A percentile compares a stretch with the other conserved stretches of the same genome.
Evolutionary conservation across 495 filamentous ascomycete species (phyloP).

Genomic region (Geoglossum glabrum): DNA sequence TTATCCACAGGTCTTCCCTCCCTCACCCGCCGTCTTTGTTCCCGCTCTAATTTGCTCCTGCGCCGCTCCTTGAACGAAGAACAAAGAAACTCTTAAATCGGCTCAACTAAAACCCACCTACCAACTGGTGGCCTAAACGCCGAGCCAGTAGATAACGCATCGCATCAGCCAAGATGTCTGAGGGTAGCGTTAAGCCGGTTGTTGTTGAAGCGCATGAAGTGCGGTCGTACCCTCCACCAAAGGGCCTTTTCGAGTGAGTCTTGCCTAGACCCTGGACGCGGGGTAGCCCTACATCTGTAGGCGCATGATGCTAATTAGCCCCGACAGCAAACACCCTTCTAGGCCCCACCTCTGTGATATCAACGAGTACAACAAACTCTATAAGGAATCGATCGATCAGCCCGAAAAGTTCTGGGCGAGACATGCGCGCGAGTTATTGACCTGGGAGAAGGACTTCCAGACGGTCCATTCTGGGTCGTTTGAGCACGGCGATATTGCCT

Average conservation of each 20-base stretch:
- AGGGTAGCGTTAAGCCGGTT: not conserved
- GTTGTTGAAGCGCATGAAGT: not conserved
- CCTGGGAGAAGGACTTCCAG: slow-evolving; percentile 81
- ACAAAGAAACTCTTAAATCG: too few relatives aligned
- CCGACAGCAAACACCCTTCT: slow-evolving; percentile 41
- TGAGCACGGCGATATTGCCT: slow-evolving; percentile 63
- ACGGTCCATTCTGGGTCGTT: slow-evolving; percentile 71
- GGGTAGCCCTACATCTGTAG: not conserved
- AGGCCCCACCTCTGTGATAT: slow-evolving; percentile 48
- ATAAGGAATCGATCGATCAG: slow-evolving; percentile 87
- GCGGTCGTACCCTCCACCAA: not conserved
- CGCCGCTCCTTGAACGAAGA: too few relatives aligned
- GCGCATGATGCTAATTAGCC: not conserved
- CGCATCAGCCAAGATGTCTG: slow-evolving; percentile 5
- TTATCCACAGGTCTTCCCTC: not conserved
- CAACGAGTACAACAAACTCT: slow-evolving; percentile 78
- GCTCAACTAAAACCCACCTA: too few relatives aligned
- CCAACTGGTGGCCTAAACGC: not conserved
- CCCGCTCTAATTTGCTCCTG: too few relatives aligned
- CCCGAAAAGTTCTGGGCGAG: slow-evolving; percentile 83
- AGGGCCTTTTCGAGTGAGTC: slow-evolving; percentile 7
- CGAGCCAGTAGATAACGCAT: not conserved
- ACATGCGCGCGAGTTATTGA: slow-evolving; percentile 70
- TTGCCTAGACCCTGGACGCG: not conserved
- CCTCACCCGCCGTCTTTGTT: not conserved